Evolutionary conservation across 257 asterid genomes (phyloP).

Genomic region (Anisodus tanguticus): DNA sequence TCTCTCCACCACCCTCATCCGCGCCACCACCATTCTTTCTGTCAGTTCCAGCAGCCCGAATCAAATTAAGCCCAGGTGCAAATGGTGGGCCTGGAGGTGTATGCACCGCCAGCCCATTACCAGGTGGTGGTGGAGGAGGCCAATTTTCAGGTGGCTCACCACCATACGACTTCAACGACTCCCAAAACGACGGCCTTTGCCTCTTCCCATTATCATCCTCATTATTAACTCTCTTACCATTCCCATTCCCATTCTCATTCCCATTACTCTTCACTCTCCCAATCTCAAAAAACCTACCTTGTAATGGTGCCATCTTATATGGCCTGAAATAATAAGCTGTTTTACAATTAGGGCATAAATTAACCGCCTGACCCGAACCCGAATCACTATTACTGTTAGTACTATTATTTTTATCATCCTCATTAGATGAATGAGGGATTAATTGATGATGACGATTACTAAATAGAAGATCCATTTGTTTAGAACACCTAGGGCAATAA

Average conservation of each 20-base stretch:
- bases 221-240: slow-evolving; percentile 44
- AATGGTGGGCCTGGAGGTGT: slow-evolving; percentile 92
- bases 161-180: slow-evolving; percentile 69
- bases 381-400: neutral
- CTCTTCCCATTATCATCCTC: slow-evolving; percentile 58
- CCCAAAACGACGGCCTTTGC: slow-evolving; percentile 77
- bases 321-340: slow-evolving; percentile 86
- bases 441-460: slow-evolving; percentile 64
- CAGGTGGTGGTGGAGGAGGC: slow-evolving; percentile 57
- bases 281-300: slow-evolving; percentile 85
- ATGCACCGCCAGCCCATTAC: slow-evolving; percentile 84
- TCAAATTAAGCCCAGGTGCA: slow-evolving; percentile 78
- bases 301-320: slow-evolving; percentile 73
- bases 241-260: slow-evolving; percentile 33
- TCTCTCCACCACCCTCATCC: slow-evolving; percentile 50
- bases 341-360: slow-evolving; percentile 90
- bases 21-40: slow-evolving; percentile 42
- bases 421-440: slow-evolving; percentile 49
- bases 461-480: slow-evolving; percentile 87
- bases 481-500: slow-evolving; percentile 92
- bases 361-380: slow-evolving; percentile 55
- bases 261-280: slow-evolving; percentile 59
- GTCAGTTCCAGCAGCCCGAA: slow-evolving; percentile 54
- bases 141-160: slow-evolving; percentile 76
- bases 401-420: neutral